A percentile compares a stretch with the other conserved stretches of the same genome.
phyloP scores from a whole-genome alignment of 2,329 filamentous ascomycete genomes.

The Venturiaceae sp. region DNA sequence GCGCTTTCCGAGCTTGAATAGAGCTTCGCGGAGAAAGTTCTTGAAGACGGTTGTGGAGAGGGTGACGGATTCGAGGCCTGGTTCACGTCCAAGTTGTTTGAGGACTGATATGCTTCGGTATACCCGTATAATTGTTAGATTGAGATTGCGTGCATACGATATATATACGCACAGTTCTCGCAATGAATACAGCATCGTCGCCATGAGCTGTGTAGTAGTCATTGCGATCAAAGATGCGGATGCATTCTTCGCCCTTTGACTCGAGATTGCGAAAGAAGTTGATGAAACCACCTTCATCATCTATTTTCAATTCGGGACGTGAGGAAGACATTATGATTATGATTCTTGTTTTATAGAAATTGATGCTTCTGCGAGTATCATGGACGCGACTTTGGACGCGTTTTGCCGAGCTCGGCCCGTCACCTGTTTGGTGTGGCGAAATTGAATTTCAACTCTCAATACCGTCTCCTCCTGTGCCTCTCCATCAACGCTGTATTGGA shows the following conservation, averaged over 20 bases:
- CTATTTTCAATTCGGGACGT: constrained; percentile 57
- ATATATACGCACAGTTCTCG: constrained; percentile 49
- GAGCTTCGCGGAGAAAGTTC: constrained; percentile 87
- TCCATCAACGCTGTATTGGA: too few relatives aligned
- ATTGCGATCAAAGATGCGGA: constrained; percentile 86
- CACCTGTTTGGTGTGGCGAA: too few relatives aligned
- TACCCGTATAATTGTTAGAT: constrained; percentile 42
- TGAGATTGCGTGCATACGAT: background rate
- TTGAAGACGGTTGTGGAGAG: constrained; percentile 93
- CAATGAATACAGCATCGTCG: constrained; percentile 75
- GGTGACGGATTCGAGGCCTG: constrained; percentile 85
- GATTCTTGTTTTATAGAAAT: background rate
- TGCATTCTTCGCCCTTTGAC: constrained; percentile 57
- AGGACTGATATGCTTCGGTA: constrained; percentile 98
- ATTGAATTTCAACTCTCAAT: too few relatives aligned
- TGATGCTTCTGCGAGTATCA: background rate
- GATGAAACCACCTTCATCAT: constrained; percentile 96
- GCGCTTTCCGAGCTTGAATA: constrained; percentile 83
- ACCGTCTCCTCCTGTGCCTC: too few relatives aligned
- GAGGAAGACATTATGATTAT: constrained; percentile 21
- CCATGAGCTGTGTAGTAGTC: constrained; percentile 96
- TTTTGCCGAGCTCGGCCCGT: too few relatives aligned
- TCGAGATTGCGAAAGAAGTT: constrained; percentile 88
- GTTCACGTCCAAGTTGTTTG: constrained; percentile 74
- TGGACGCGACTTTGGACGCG: too few relatives aligned